phyloP scores from a whole-genome alignment of 2,329 filamentous ascomycete species.

The Ascochyta lentis region DNA sequence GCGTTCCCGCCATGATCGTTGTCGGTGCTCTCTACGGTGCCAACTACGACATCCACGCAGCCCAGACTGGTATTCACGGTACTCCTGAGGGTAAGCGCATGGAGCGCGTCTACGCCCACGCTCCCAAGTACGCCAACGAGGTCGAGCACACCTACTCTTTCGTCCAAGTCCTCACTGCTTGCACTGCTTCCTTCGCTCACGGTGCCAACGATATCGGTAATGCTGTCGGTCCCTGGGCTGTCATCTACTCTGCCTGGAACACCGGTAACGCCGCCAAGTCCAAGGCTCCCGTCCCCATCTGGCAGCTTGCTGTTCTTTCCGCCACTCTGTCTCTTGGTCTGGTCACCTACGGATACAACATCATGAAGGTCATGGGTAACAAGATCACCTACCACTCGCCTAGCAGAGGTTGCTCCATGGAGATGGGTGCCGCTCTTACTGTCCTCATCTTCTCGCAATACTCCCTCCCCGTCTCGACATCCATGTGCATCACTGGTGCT shows the following conservation, averaged over 20 bases:
- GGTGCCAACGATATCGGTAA: conserved; percentile 71
- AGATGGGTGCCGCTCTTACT: conserved; percentile 79
- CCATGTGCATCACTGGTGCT: conserved; percentile 76
- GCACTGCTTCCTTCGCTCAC: conserved; percentile 59
- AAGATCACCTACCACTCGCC: conserved; percentile 76
- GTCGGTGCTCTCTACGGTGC: conserved; percentile 73
- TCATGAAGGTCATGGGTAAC: conserved; percentile 88
- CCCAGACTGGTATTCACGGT: conserved; percentile 72
- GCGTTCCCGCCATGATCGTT: conserved; percentile 72
- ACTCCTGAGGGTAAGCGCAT: conserved; percentile 77
- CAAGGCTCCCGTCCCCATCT: conserved; percentile 72
- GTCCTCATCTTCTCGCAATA: conserved; percentile 78
- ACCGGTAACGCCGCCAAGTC: conserved; percentile 68
- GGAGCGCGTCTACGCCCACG: conserved; percentile 67
- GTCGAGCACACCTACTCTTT: conserved; percentile 54
- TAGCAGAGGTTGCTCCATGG: conserved; percentile 70
- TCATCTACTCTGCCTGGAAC: conserved; percentile 48
- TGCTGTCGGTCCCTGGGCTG: conserved; percentile 48
- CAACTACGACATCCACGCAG: conserved; percentile 82
- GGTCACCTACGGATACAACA: conserved; percentile 80
- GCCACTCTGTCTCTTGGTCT: conserved; percentile 69
- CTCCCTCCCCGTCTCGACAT: conserved; percentile 74
- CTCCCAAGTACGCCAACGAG: conserved; percentile 48
- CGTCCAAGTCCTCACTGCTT: conserved; percentile 59
- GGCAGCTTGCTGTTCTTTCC: conserved; percentile 76